These are phyloP conservation scores for Phytophthora hybrid DNA, from an alignment of 352 stramenopile species.

Conservation along the genomic window DNA sequence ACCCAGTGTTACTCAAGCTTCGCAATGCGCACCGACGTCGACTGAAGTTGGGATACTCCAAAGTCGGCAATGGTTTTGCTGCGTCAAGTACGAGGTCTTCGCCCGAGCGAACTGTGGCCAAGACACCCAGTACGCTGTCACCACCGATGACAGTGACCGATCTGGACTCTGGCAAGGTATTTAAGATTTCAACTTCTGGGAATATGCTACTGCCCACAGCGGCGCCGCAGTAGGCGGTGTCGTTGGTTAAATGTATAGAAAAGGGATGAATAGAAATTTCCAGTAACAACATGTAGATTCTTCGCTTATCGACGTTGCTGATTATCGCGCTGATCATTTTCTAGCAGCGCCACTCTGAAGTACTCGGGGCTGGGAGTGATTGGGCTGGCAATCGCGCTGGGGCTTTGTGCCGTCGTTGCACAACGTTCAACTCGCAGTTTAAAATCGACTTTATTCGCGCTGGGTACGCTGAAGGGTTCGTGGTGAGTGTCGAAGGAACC, in stretches of 20 bases:
- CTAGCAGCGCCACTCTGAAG: too few species aligned
- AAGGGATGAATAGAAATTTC: not conserved
- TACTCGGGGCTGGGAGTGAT: too few species aligned
- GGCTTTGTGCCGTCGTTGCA: too few species aligned
- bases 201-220: slow-evolving; percentile 59
- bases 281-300: too few species aligned
- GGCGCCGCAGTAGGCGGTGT: slow-evolving; percentile 11
- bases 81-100: slow-evolving; percentile 7
- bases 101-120: slow-evolving; percentile 4
- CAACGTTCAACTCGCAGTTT: too few species aligned
- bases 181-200: slow-evolving; percentile 69
- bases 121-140: slow-evolving; percentile 6
- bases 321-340: too few species aligned
- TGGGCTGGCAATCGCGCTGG: too few species aligned
- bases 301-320: too few species aligned
- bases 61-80: slow-evolving; percentile 37
- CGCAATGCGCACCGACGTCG: slow-evolving; percentile 77
- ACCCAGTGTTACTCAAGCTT: too few species aligned
- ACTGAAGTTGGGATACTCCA: slow-evolving; percentile 61
- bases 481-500: too few species aligned
- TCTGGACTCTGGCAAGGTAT: slow-evolving; percentile 76
- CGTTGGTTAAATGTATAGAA: not conserved
- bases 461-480: too few species aligned
- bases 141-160: slow-evolving; percentile 69
- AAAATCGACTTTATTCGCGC: too few species aligned